phyloP scores from a whole-genome alignment of 495 filamentous ascomycete genomes.

The Talaromyces borbonicus region DNA sequence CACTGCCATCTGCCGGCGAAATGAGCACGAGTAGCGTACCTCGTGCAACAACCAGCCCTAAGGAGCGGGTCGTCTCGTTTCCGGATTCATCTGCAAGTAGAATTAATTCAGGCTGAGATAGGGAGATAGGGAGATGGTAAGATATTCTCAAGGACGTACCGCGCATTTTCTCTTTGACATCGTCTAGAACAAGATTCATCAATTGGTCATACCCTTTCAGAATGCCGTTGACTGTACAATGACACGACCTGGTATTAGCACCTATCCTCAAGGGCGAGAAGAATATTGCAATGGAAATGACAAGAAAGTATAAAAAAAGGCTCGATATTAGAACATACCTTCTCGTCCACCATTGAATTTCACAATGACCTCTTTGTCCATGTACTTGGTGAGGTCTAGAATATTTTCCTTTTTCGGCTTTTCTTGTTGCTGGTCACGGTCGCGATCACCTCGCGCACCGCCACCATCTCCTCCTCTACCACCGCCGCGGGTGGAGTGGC shows the following conservation, averaged over 20 bases:
- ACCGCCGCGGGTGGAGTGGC: conserved; percentile 30
- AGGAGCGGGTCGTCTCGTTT: conserved; percentile 69
- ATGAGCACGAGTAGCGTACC: conserved; percentile 89
- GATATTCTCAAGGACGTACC: conserved; percentile 41
- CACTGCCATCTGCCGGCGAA: conserved; percentile 86
- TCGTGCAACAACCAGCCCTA: conserved; percentile 85
- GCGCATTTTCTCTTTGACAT: conserved; percentile 80
- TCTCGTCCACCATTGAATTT: conserved; percentile 96
- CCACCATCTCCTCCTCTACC: conserved; percentile 37
- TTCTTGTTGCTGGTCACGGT: conserved; percentile 40
- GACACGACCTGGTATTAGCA: too few relatives aligned
- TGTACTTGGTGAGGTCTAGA: conserved; percentile 85
- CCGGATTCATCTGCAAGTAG: conserved; percentile 69
- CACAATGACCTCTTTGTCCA: conserved; percentile 88
- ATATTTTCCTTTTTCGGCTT: conserved; percentile 98
- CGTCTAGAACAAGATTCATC: conserved; percentile 95
- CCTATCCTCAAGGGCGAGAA: neutral
- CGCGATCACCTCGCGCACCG: conserved; percentile 35
- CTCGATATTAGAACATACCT: conserved; percentile 45
- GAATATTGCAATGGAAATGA: too few relatives aligned
- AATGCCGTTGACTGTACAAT: conserved; percentile 60
- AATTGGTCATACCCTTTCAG: conserved; percentile 94
- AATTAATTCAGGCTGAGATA: conserved; percentile 5
- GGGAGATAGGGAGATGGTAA: neutral
- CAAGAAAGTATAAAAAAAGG: too few relatives aligned